phyloP scores from a whole-genome alignment of 805 yeast species.

The Crinitomyces ghanaensis region DNA sequence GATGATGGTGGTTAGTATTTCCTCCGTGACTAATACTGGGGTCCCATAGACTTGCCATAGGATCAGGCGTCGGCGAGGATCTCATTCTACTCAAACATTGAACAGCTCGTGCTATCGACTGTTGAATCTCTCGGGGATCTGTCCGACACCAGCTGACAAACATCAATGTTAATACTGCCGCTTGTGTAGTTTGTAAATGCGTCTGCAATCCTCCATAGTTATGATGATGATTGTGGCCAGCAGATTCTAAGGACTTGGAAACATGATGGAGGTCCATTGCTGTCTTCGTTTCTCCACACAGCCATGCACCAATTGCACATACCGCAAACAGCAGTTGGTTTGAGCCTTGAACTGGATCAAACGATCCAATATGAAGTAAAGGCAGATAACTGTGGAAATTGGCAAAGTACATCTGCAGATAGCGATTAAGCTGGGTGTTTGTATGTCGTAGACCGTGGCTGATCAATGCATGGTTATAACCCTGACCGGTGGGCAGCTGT shows the following conservation, averaged over 20 bases:
- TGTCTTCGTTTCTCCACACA: conserved; percentile 19
- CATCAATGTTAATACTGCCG: conserved; percentile 19
- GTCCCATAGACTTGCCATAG: too few relatives aligned
- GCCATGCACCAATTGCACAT: conserved; percentile 25
- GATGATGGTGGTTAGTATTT: background rate
- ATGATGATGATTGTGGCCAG: conserved; percentile 18
- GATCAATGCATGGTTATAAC: background rate
- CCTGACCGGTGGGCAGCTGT: background rate
- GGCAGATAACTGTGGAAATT: conserved; percentile 26
- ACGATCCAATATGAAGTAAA: conserved; percentile 24
- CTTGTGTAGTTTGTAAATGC: conserved; percentile 20
- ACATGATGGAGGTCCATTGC: conserved; percentile 20
- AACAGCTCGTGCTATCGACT: conserved; percentile 10
- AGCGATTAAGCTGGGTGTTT: conserved; percentile 21
- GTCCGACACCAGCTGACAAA: conserved; percentile 24
- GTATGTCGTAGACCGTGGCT: conserved; percentile 11
- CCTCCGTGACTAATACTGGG: background rate
- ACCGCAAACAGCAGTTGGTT: conserved; percentile 24
- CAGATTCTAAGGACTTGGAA: conserved; percentile 19
- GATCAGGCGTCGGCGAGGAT: too few relatives aligned
- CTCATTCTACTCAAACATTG: conserved; percentile 11
- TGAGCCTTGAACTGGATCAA: conserved; percentile 21
- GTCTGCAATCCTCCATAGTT: conserved; percentile 19
- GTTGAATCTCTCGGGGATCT: conserved; percentile 18
- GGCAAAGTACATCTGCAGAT: conserved; percentile 23